Percentiles rank a stretch among this genome's conserved stretches.
phyloP scores from a whole-genome alignment of 441 rosid species.

The Adansonia madagascariensis region DNA sequence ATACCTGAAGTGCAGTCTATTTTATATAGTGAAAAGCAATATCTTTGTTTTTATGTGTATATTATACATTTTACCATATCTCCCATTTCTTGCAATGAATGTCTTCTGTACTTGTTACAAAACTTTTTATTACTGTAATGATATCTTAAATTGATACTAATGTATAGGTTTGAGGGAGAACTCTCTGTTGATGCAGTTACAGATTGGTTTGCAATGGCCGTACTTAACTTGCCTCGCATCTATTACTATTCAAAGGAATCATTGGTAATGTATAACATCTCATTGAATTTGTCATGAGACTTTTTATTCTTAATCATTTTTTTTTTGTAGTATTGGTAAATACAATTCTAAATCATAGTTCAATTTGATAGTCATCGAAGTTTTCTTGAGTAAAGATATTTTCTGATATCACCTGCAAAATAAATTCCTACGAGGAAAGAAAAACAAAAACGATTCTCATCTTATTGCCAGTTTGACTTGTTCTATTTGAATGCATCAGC shows the following conservation, averaged over 20 bases:
- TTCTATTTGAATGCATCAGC: constrained; percentile 4
- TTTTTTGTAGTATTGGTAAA: not conserved
- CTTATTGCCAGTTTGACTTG: not conserved
- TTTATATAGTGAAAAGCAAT: not conserved
- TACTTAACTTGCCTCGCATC: constrained; percentile 85
- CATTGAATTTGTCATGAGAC: not conserved
- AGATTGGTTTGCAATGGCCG: constrained; percentile 82
- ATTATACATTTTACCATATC: not conserved
- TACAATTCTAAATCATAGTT: not conserved
- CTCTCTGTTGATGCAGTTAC: constrained; percentile 76
- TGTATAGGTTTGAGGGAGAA: constrained; percentile 79
- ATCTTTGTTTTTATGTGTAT: not conserved
- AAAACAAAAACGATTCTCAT: constrained; percentile 6
- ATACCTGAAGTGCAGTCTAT: constrained; percentile 9
- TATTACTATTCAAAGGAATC: constrained; percentile 84
- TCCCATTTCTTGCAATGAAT: constrained; percentile 23
- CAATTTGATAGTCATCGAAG: constrained; percentile 12
- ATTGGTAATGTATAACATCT: constrained; percentile 55
- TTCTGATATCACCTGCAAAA: not conserved
- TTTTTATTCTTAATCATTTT: constrained; percentile 17
- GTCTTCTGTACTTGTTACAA: constrained; percentile 19
- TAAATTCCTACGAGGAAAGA: not conserved
- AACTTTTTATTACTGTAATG: not conserved
- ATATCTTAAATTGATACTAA: constrained; percentile 22
- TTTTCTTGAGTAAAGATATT: not conserved